Base-by-base conservation (phyloP, 768 basidiomycete species). In the Panaeolus papilionaceus region DNA sequence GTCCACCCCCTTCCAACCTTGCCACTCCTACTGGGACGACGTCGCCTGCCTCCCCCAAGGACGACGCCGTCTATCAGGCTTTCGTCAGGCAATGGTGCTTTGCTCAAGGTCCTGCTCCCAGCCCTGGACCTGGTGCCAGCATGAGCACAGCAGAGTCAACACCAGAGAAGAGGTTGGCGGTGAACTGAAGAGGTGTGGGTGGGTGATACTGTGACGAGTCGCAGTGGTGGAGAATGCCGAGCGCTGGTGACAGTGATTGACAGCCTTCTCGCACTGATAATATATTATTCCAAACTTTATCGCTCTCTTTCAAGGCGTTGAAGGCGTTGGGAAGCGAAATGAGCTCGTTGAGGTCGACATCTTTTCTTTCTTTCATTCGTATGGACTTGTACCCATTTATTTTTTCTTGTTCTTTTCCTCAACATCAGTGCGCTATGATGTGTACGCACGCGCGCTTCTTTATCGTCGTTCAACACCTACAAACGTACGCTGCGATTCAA, bases 81-180 rank as follows among this genome's bases (percentile, higher is more conserved):
- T 87, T 91, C 67, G 85, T 91, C 62, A 72, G 79, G 65, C 85
- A 89, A 74, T 91, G 90, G 90, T 91, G 90, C 75, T 91, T 91
- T 75, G 88, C 88, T 8, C 82, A 85, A 70, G 79, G 76, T n/a
- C 77, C 80, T 18, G 68, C 66, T 33, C 74, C 74, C 18, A 68
- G 61, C 26, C 51, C 69, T 18, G 68, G 69, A 62, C 67, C 67
- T 5, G 65, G 67, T 49, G 74, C 51, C 4, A 38, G 47, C 16
- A 18, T 16, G 33, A 33, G 33, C 11, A 28, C 12, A 12, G 11
- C 26, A 12, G 47, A 51, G n/a, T 7, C 26, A 7, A 9, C 47
- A 18, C 47, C 47, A 9, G 47, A 51, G 28, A 58, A 58, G 54
- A 58, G 54, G 54, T 28, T 58, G 54, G 54, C 28, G 16, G 54